Conservation (phyloP, 805 yeast genomes). For the Kurtzmaniella cleridarum region DNA sequence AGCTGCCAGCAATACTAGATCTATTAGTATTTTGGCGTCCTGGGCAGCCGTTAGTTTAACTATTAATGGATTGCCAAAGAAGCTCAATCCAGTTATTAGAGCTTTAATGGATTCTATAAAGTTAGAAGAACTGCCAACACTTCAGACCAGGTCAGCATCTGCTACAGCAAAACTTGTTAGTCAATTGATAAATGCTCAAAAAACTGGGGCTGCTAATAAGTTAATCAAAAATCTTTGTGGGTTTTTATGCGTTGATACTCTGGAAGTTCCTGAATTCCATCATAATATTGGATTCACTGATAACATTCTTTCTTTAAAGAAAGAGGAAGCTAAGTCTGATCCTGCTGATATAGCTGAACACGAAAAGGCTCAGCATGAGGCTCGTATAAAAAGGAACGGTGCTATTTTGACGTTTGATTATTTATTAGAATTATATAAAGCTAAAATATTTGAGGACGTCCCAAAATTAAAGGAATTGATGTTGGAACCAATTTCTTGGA, state of each 20-base stretch:
- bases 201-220: slow-evolving; percentile 77
- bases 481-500: slow-evolving; percentile 55
- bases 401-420: slow-evolving; percentile 65
- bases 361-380: slow-evolving; percentile 63
- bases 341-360: slow-evolving; percentile 56
- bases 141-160: slow-evolving; percentile 68
- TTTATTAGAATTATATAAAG: slow-evolving; percentile 50
- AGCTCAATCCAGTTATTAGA: slow-evolving; percentile 82
- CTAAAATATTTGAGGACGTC: slow-evolving; percentile 48
- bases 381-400: slow-evolving; percentile 80
- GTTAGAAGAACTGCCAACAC: slow-evolving; percentile 55
- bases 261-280: slow-evolving; percentile 89
- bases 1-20: slow-evolving; percentile 44
- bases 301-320: slow-evolving; percentile 65
- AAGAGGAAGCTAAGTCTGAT: slow-evolving; percentile 67
- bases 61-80: slow-evolving; percentile 69
- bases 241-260: slow-evolving; percentile 89
- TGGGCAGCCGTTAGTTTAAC: slow-evolving; percentile 71
- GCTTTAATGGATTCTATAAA: slow-evolving; percentile 91
- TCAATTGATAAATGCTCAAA: slow-evolving; percentile 50
- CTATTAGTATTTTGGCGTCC: slow-evolving; percentile 60
- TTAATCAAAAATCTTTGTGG: slow-evolving; percentile 88
- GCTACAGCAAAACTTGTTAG: slow-evolving; percentile 61
- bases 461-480: slow-evolving; percentile 64
- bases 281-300: slow-evolving; percentile 53